phyloP scores from a whole-genome alignment of 2,329 filamentous ascomycete genomes.

The Plectosphaerella sp. region DNA sequence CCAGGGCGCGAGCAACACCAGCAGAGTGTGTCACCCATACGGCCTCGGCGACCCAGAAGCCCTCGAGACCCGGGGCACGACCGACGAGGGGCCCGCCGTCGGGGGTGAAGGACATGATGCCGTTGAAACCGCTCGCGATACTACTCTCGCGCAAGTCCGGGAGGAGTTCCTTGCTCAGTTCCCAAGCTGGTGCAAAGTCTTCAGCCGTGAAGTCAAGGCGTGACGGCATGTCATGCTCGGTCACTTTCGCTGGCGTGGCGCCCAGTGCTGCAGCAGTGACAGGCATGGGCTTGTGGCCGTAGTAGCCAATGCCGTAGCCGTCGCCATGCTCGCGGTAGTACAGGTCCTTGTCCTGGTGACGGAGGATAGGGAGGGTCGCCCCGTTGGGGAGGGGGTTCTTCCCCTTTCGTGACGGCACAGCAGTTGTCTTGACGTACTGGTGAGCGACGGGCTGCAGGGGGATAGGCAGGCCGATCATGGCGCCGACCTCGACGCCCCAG shows the following conservation, averaged over 20 bases:
- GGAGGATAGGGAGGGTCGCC: constrained; percentile 52
- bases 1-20: constrained; percentile 56
- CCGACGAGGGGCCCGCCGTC: constrained; percentile 59
- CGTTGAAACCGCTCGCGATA: constrained; percentile 59
- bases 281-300: constrained; percentile 59
- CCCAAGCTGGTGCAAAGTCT: constrained; percentile 59
- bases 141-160: constrained; percentile 45
- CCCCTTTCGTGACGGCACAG: constrained; percentile 37
- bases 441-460: constrained; percentile 58
- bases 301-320: constrained; percentile 59
- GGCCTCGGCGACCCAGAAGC: constrained; percentile 61
- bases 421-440: constrained; percentile 59
- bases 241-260: constrained; percentile 45
- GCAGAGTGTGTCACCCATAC: constrained; percentile 65
- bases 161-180: constrained; percentile 48
- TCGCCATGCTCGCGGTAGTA: constrained; percentile 64
- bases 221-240: constrained; percentile 60
- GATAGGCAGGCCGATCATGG: constrained; percentile 53
- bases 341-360: constrained; percentile 59
- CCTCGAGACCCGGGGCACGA: constrained; percentile 51
- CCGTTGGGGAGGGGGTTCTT: constrained; percentile 36
- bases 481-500: constrained; percentile 62
- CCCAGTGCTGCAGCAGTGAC: constrained; percentile 51
- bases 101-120: constrained; percentile 62
- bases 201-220: constrained; percentile 54